Conservation (phyloP, 208 protist genomes). For the Tetramitus jugosus region DNA sequence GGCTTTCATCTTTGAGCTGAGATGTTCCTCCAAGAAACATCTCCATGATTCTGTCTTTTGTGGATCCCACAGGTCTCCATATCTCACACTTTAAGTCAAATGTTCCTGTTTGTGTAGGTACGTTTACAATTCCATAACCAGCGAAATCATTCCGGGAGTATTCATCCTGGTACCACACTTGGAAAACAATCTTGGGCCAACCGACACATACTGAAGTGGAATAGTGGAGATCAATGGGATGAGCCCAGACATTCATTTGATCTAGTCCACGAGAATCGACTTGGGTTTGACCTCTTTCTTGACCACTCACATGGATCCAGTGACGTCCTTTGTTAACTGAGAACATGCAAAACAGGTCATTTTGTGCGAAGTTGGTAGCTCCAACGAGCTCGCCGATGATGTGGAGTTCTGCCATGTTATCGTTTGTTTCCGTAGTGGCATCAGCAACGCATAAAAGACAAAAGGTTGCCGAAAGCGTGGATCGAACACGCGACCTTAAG, state of each 20-base stretch:
- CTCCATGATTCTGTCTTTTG: constrained; percentile 52
- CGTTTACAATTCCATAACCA: constrained; percentile 66
- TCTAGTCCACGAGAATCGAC: constrained; percentile 49
- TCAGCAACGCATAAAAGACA: too few relatives aligned
- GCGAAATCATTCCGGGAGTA: constrained; percentile 69
- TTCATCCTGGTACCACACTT: constrained; percentile 70
- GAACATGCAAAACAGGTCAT: constrained; percentile 64
- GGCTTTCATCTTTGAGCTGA: constrained; percentile 61
- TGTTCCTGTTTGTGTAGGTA: constrained; percentile 50
- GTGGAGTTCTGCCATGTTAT: constrained; percentile 70
- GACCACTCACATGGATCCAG: constrained; percentile 61
- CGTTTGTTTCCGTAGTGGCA: too few relatives aligned
- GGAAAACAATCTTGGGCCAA: constrained; percentile 72
- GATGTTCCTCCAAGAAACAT: constrained; percentile 63
- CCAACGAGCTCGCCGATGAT: constrained; percentile 63
- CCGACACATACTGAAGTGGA: constrained; percentile 29
- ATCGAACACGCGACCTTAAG: too few relatives aligned
- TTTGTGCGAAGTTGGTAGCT: constrained; percentile 54
- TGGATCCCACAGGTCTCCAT: constrained; percentile 43
- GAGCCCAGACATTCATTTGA: constrained; percentile 55
- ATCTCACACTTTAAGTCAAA: constrained; percentile 45
- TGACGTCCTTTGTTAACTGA: constrained; percentile 59
- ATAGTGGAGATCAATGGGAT: constrained; percentile 71
- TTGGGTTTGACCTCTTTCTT: constrained; percentile 61
- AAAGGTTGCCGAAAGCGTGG: too few relatives aligned